phyloP scores from a whole-genome alignment of 345 rosid species.

The Populus pruinosa region DNA sequence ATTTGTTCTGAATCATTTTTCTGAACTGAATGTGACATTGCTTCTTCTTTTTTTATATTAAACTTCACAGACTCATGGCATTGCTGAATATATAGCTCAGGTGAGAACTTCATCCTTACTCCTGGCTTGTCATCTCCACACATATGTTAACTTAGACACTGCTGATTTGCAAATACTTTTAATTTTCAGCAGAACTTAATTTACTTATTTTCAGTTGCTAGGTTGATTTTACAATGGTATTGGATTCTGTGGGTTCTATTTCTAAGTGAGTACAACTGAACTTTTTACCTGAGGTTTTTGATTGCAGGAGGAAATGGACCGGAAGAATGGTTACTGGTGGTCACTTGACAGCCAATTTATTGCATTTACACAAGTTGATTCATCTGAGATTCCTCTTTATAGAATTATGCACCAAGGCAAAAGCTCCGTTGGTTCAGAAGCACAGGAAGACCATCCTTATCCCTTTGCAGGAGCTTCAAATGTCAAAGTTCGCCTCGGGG shows the following conservation, averaged over 20 bases:
- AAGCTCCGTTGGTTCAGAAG: slow-evolving; percentile 67
- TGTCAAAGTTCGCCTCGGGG: slow-evolving; percentile 81
- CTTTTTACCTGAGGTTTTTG: background rate
- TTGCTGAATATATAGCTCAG: slow-evolving; percentile 99
- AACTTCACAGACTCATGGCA: slow-evolving; percentile 75
- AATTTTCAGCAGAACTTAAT: background rate
- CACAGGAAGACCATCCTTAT: slow-evolving; percentile 91
- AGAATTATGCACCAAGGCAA: slow-evolving; percentile 98
- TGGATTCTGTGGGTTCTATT: background rate
- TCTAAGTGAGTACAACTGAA: background rate
- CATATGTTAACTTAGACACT: background rate
- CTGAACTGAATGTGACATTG: slow-evolving; percentile 21
- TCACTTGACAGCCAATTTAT: slow-evolving; percentile 82
- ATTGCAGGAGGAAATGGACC: slow-evolving; percentile 93
- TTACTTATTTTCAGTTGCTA: background rate
- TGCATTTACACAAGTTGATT: slow-evolving; percentile 80
- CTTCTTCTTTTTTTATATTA: too few species aligned
- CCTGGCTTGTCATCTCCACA: background rate
- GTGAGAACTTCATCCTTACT: slow-evolving; percentile 39
- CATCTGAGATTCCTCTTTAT: slow-evolving; percentile 64
- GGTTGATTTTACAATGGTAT: background rate
- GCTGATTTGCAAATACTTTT: background rate
- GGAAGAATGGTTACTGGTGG: slow-evolving; percentile 98
- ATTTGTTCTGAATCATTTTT: background rate
- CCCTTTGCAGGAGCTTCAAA: slow-evolving; percentile 95